phyloP scores from a whole-genome alignment of 2,329 filamentous ascomycete species.

The Alternaria tenuissima region DNA sequence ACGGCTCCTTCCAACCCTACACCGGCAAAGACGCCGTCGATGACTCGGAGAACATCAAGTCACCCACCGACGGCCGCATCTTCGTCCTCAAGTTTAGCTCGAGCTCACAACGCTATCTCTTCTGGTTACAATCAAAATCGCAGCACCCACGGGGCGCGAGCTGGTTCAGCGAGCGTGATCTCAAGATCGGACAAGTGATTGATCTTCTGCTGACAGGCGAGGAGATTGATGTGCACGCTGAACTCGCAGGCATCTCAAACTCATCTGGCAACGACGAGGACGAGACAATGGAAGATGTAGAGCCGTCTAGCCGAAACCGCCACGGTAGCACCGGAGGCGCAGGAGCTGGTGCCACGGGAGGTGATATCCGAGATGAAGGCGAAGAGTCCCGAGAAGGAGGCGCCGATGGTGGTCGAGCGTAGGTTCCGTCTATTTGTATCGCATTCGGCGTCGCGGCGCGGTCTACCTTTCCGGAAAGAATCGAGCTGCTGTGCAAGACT shows the following conservation, averaged over 20 bases:
- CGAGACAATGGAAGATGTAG: conserved; percentile 71
- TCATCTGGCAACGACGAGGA: conserved; percentile 65
- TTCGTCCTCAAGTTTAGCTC: conserved; percentile 94
- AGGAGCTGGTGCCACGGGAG: conserved; percentile 85
- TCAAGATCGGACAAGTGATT: conserved; percentile 87
- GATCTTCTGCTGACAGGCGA: conserved; percentile 86
- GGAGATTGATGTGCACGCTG: conserved; percentile 78
- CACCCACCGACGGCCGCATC: conserved; percentile 81
- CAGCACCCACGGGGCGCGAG: conserved; percentile 74
- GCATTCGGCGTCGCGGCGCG: conserved; percentile 47
- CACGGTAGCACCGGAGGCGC: conserved; percentile 73
- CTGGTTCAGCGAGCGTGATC: conserved; percentile 85
- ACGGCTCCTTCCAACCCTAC: conserved; percentile 88
- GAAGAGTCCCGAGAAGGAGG: conserved; percentile 88
- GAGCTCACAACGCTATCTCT: conserved; percentile 88
- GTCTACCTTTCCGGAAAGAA: conserved; percentile 37
- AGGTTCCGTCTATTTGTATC: conserved; percentile 68
- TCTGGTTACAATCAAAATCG: conserved; percentile 94
- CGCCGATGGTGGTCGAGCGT: conserved; percentile 98
- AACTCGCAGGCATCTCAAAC: conserved; percentile 69
- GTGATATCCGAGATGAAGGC: conserved; percentile 90
- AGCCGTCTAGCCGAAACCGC: conserved; percentile 41
- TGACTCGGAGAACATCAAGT: conserved; percentile 67
- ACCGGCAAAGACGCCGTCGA: conserved; percentile 60
- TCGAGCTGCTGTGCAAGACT: conserved; percentile 30